Percentiles rank a stretch among this genome's conserved stretches.
Evolutionary conservation across 1,139 yeast genomes (phyloP).

Genomic region (Kluyveromyces marxianus): DNA sequence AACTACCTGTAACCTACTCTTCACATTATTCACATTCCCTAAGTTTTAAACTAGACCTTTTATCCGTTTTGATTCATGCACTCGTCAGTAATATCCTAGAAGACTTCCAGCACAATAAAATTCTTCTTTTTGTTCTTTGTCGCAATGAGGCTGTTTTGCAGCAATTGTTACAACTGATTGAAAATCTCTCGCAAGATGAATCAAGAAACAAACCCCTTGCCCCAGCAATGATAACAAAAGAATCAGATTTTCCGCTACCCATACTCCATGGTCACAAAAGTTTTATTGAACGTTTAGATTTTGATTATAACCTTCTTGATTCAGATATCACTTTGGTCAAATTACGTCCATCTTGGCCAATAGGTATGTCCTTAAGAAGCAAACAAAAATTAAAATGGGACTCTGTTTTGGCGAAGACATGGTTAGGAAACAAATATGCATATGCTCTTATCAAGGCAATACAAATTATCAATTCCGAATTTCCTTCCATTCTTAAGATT

Average conservation of each 20-base stretch:
- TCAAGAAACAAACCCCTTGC: constrained; percentile 10
- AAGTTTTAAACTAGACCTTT: constrained; percentile 45
- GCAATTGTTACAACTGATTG: constrained; percentile 23
- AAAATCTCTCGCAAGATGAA: constrained; percentile 19
- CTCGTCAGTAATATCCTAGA: constrained; percentile 45
- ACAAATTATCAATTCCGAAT: constrained; percentile 34
- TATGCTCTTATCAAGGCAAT: constrained; percentile 38
- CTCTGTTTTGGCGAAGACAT: constrained; percentile 42
- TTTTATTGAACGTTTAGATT: constrained; percentile 19
- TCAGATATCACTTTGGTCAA: constrained; percentile 16
- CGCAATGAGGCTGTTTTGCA: constrained; percentile 36
- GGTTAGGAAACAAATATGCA: constrained; percentile 57
- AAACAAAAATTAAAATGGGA: constrained; percentile 51
- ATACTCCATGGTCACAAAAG: neutral
- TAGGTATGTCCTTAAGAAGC: constrained; percentile 56
- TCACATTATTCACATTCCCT: constrained; percentile 17
- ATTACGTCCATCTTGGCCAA: constrained; percentile 37
- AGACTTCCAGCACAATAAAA: constrained; percentile 44
- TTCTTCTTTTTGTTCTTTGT: constrained; percentile 45
- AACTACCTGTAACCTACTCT: neutral
- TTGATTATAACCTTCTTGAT: constrained; percentile 10
- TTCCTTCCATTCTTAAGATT: constrained; percentile 31
- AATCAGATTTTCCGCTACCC: neutral
- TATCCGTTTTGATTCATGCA: constrained; percentile 52
- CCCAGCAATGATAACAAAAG: neutral